A percentile compares a stretch with the other conserved stretches of the same genome.
These are phyloP conservation scores for Backusella psychrophila DNA, from an alignment of 192 early-diverging fungal genomes.

Conservation along the genomic window DNA sequence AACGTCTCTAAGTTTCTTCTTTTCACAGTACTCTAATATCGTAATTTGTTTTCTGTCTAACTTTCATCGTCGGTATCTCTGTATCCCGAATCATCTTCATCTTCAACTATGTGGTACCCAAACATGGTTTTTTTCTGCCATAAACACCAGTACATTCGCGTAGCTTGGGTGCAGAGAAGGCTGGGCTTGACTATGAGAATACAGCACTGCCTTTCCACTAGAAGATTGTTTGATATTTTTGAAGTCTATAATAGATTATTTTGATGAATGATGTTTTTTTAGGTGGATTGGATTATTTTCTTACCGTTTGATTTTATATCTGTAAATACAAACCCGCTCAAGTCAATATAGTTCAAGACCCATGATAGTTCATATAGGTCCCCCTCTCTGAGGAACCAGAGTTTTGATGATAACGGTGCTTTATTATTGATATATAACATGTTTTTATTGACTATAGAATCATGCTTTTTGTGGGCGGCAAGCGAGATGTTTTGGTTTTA, in stretches of 20 bases:
- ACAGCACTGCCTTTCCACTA: not conserved
- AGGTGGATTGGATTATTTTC: not conserved
- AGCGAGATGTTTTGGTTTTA: too few relatives aligned
- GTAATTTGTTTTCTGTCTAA: constrained; percentile 21
- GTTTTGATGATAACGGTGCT: too few relatives aligned
- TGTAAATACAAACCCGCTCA: constrained; percentile 64
- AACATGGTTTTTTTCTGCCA: constrained; percentile 68
- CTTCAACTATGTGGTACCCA: constrained; percentile 91
- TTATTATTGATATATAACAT: too few relatives aligned
- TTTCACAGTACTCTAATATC: constrained; percentile 90
- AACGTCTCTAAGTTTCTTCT: constrained; percentile 82
- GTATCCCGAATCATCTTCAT: constrained; percentile 30
- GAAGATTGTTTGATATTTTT: constrained; percentile 19
- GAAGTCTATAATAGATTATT: constrained; percentile 19
- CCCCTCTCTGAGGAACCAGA: constrained; percentile 17
- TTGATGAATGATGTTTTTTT: not conserved
- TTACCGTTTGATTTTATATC: constrained; percentile 42
- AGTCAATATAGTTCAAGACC: constrained; percentile 59
- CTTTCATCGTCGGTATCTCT: constrained; percentile 36
- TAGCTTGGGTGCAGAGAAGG: constrained; percentile 58
- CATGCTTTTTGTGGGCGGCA: too few relatives aligned
- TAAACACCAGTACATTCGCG: constrained; percentile 57
- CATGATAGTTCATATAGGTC: constrained; percentile 63
- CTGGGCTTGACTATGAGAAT: not conserved
- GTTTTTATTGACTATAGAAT: too few relatives aligned